Percentiles rank a stretch among this genome's conserved stretches.
These are phyloP conservation scores for Daldinia sp. DNA, from an alignment of 2,329 filamentous ascomycete species.

Conservation along the genomic window DNA sequence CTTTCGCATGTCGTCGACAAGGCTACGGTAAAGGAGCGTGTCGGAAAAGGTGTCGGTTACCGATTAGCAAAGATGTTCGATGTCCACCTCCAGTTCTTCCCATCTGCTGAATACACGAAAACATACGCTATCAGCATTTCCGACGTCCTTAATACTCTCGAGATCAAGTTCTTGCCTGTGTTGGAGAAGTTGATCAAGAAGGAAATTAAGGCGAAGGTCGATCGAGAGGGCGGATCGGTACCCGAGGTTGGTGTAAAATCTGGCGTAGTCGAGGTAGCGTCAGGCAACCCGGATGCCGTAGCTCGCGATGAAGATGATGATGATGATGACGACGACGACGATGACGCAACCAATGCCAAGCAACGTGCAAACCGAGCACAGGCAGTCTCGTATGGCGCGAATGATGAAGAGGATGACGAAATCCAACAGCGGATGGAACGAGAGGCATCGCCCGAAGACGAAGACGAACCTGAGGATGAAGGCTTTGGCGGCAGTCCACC, in stretches of 20 bases:
- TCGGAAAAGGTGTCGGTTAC: conserved; percentile 77
- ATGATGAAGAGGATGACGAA: conserved; percentile 89
- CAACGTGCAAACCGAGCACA: conserved; percentile 81
- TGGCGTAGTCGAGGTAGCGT: conserved; percentile 66
- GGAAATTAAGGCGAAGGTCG: conserved; percentile 85
- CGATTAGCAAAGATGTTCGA: conserved; percentile 86
- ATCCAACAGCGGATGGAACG: conserved; percentile 74
- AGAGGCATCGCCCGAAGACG: conserved; percentile 68
- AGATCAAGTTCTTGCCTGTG: conserved; percentile 79
- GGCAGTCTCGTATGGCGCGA: conserved; percentile 88
- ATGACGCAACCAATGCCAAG: conserved; percentile 81
- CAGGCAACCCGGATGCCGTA: conserved; percentile 52
- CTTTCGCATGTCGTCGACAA: conserved; percentile 87
- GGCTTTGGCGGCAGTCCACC: conserved; percentile 64
- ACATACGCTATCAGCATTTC: conserved; percentile 85
- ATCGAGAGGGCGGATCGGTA: conserved; percentile 74
- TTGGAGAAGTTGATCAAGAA: conserved; percentile 77
- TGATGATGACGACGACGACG: conserved; percentile 81
- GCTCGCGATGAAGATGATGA: conserved; percentile 68
- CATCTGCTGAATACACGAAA: conserved; percentile 81
- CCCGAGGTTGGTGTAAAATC: conserved; percentile 75
- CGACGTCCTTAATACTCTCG: conserved; percentile 84
- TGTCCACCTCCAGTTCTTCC: conserved; percentile 85
- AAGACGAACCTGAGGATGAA: conserved; percentile 69
- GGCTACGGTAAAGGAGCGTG: conserved; percentile 81